Conservation (phyloP, 495 filamentous ascomycete genomes). For the Hyaloscypha hepaticicola region DNA sequence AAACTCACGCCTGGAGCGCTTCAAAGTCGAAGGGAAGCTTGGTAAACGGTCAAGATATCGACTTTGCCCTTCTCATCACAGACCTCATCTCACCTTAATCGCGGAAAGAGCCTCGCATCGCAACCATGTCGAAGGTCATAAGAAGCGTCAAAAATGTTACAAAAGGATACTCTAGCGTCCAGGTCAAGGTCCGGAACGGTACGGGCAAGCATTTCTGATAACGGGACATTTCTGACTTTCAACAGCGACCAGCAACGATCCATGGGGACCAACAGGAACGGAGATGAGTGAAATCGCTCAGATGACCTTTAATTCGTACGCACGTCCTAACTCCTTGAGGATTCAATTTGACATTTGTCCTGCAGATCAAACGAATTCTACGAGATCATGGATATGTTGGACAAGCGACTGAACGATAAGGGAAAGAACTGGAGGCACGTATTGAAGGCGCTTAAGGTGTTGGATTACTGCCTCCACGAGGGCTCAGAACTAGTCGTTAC, state of each 20-base stretch:
- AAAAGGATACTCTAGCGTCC: slow-evolving; percentile 94
- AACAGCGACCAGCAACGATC: slow-evolving; percentile 95
- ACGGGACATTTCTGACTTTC: slow-evolving; percentile 8
- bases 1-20: slow-evolving; percentile 6
- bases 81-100: not conserved
- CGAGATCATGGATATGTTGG: slow-evolving; percentile 99
- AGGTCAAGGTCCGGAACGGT: slow-evolving; percentile 99
- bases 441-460: slow-evolving; percentile 93
- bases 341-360: slow-evolving; percentile 13
- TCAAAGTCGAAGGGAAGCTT: slow-evolving; percentile 7
- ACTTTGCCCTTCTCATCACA: not conserved
- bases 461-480: slow-evolving; percentile 98
- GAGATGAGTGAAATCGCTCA: slow-evolving; percentile 99
- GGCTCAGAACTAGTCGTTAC: slow-evolving; percentile 95
- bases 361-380: slow-evolving; percentile 92
- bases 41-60: not conserved
- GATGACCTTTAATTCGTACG: slow-evolving; percentile 95
- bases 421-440: slow-evolving; percentile 99
- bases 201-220: slow-evolving; percentile 38
- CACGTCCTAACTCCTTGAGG: slow-evolving; percentile 2
- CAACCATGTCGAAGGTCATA: slow-evolving; percentile 92
- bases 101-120: slow-evolving; percentile 17
- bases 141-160: slow-evolving; percentile 99
- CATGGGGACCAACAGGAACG: slow-evolving; percentile 96
- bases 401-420: slow-evolving; percentile 98